Evolutionary conservation across 2,329 filamentous ascomycete species (phyloP).

Genomic region (Reticulascus tulasneorum): DNA sequence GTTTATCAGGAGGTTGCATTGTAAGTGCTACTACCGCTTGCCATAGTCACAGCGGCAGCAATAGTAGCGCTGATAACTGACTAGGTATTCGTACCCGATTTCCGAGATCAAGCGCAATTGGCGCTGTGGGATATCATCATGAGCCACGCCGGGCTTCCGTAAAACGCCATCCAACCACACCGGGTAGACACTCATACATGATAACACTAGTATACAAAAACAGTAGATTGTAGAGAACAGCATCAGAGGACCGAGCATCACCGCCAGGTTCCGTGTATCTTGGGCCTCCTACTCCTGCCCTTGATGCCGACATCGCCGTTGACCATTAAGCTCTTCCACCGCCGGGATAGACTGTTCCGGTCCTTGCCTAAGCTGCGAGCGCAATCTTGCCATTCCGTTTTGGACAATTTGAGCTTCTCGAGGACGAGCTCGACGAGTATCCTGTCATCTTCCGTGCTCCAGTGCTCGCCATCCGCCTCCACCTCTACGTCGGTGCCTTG

Average conservation of each 20-base stretch:
- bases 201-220: too few relatives aligned
- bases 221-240: background rate
- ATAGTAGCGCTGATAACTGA: too few relatives aligned
- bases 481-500: conserved; percentile 35
- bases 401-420: conserved; percentile 61
- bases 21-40: too few relatives aligned
- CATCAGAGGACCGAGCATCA: conserved; percentile 17
- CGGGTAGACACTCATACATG: too few relatives aligned
- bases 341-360: conserved; percentile 49
- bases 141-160: too few relatives aligned
- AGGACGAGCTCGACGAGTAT: conserved; percentile 64
- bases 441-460: conserved; percentile 62
- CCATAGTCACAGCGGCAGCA: too few relatives aligned
- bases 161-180: too few relatives aligned
- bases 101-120: too few relatives aligned
- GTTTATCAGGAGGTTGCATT: too few relatives aligned
- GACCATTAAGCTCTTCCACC: conserved; percentile 61
- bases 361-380: conserved; percentile 60
- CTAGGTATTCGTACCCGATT: too few relatives aligned
- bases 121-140: too few relatives aligned
- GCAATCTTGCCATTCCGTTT: conserved; percentile 65
- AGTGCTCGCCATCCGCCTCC: conserved; percentile 44
- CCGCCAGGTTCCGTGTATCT: conserved; percentile 54
- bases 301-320: conserved; percentile 59
- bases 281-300: conserved; percentile 36